phyloP scores from a whole-genome alignment of 495 filamentous ascomycete species.

The Penicillium pulvis region DNA sequence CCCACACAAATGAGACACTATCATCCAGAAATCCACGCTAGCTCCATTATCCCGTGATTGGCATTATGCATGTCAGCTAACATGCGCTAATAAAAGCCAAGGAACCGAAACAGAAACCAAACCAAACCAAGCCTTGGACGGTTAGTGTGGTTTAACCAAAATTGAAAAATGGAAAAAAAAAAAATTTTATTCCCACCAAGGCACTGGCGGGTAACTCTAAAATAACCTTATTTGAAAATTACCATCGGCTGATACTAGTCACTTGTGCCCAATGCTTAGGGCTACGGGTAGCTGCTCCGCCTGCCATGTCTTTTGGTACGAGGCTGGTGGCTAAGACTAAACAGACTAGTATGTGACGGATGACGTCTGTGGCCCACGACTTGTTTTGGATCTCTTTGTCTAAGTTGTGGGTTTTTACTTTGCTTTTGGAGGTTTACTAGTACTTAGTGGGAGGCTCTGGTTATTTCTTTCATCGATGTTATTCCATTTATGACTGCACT shows the following conservation, averaged over 20 bases:
- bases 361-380: not conserved
- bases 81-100: not conserved
- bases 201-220: not conserved
- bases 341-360: not conserved
- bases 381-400: not conserved
- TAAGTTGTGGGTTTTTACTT: not conserved
- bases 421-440: not conserved
- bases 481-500: not conserved
- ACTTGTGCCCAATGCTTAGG: not conserved
- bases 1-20: not conserved
- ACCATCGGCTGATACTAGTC: not conserved
- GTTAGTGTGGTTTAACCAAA: not conserved
- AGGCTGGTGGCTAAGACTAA: not conserved
- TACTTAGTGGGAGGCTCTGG: not conserved
- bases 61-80: not conserved
- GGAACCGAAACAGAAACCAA: not conserved
- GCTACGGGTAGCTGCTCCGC: not conserved
- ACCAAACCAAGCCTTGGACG: constrained; percentile 1
- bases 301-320: not conserved
- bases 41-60: not conserved
- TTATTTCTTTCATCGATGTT: not conserved
- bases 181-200: not conserved
- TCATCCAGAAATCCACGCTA: not conserved
- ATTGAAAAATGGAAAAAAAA: not conserved
- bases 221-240: constrained; percentile 9